phyloP scores from a whole-genome alignment of 805 yeast species.

The Phaffomyces thermotolerans region DNA sequence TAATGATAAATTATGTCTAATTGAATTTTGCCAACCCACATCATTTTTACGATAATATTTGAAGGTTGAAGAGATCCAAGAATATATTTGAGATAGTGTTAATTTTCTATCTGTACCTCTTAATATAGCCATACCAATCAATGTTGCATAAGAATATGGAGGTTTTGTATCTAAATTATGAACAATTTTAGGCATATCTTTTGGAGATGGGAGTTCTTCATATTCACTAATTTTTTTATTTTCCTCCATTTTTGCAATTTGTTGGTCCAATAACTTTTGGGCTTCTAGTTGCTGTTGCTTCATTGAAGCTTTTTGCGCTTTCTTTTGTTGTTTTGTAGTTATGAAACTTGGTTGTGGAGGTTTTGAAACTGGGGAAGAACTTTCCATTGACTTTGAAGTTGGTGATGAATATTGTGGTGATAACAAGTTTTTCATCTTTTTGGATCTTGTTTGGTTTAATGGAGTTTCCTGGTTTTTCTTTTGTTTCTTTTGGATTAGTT shows the following conservation, averaged over 20 bases:
- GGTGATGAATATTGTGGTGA: slow-evolving; percentile 26
- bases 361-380: slow-evolving; percentile 8
- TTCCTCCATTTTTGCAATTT: not conserved
- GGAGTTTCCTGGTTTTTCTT: slow-evolving; percentile 21
- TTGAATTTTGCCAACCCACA: slow-evolving; percentile 97
- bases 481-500: slow-evolving; percentile 7
- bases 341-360: slow-evolving; percentile 21
- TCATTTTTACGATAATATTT: slow-evolving; percentile 76
- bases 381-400: slow-evolving; percentile 3
- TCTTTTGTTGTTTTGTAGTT: slow-evolving; percentile 11
- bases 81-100: slow-evolving; percentile 78
- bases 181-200: slow-evolving; percentile 18
- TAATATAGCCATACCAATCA: slow-evolving; percentile 88
- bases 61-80: slow-evolving; percentile 86
- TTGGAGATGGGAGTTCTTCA: slow-evolving; percentile 17
- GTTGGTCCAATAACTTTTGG: slow-evolving; percentile 1
- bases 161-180: slow-evolving; percentile 48
- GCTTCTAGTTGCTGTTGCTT: slow-evolving; percentile 5
- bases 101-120: slow-evolving; percentile 67
- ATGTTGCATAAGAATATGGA: slow-evolving; percentile 87
- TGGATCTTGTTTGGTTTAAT: slow-evolving; percentile 14
- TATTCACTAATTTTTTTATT: slow-evolving; percentile 4
- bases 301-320: slow-evolving; percentile 8
- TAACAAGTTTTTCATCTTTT: slow-evolving; percentile 17
- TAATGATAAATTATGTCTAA: slow-evolving; percentile 85